Conservation (phyloP, 1,284 basidiomycete species). For the Naganishia cerealis region DNA sequence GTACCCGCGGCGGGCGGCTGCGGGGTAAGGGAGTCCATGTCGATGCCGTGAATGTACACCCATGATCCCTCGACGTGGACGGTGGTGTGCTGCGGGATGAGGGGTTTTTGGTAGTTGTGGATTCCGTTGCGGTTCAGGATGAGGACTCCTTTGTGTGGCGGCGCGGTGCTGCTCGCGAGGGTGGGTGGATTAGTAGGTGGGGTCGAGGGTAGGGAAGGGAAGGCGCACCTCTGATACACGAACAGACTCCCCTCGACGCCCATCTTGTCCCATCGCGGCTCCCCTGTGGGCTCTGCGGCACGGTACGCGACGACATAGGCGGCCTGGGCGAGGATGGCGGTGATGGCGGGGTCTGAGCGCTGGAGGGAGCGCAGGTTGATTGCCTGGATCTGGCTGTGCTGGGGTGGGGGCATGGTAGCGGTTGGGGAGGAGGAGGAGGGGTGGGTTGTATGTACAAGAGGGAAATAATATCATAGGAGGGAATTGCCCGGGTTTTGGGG, state of each 20-base stretch:
- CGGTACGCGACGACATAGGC: slow-evolving; percentile 11
- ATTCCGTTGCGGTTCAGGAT: slow-evolving; percentile 30
- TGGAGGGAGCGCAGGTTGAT: slow-evolving; percentile 21
- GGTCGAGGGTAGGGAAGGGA: neutral
- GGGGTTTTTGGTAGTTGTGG: slow-evolving; percentile 25
- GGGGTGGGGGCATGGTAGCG: neutral
- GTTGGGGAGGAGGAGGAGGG: neutral
- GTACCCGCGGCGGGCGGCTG: neutral
- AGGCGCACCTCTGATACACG: slow-evolving; percentile 22
- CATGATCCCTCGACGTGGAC: slow-evolving; percentile 12
- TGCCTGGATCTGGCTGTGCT: neutral
- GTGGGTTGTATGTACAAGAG: neutral
- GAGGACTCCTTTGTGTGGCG: slow-evolving; percentile 12
- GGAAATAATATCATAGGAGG: neutral
- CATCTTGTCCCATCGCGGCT: slow-evolving; percentile 18
- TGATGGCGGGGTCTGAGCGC: slow-evolving; percentile 12
- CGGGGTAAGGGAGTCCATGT: neutral
- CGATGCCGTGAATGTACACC: slow-evolving; percentile 9
- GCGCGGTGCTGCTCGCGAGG: neutral
- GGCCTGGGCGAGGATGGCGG: neutral
- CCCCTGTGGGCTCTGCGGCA: neutral
- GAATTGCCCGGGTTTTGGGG: no score
- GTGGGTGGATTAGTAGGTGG: neutral
- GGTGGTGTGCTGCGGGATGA: neutral
- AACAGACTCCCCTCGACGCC: slow-evolving; percentile 25